Evolutionary conservation across 768 basidiomycete genomes (phyloP), one percentile per base, ranked within the genome.

Genomic region (Amanita inopinata): DNA sequence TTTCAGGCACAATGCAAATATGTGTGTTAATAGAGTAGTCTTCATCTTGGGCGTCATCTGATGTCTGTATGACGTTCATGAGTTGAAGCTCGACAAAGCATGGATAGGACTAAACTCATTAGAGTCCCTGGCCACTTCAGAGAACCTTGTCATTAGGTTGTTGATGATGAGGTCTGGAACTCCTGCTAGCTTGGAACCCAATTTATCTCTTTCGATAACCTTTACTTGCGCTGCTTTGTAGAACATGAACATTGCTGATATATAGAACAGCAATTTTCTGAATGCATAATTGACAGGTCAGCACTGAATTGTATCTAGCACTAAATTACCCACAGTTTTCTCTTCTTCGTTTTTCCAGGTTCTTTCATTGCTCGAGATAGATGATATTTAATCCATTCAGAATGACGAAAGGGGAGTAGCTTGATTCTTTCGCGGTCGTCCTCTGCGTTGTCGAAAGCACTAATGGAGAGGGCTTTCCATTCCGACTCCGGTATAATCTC

Each of bases 191-290:
- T 72, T 72, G 34, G 81, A 74, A 30, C 70, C 63, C 5, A 86
- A 44, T 10, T 65, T 63, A 8, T 73, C 68, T 51, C 78, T 74
- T 33, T 74, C 57, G 53, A 74, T 49, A 23, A 58, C 49, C 60
- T 62, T 61, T 43, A 50, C 49, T 20, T 56, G 51, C 5, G 69
- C 61, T 0, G 69, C 54, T 49, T 67, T 65, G 33, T 75, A 71
- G 62, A 93, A 84, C 6, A 72, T 65, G 46, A 93, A 65, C 73
- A 98, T 80, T n/a, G 74, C 64, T 1, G 90, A 78, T 49, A 94
- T 80, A 63, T 90, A 93, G 45, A 82, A 64, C 22, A 91, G 52
- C 35, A 85, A 74, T 62, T 82, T 84, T 36, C 88, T 90, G 53
- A 23, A n/a, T 4, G 17, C 20, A 18, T 25, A 18, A 23, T 18